Conservation (phyloP, 371 early-diverging fungal genomes). For the Lichtheimia hyalospora region DNA sequence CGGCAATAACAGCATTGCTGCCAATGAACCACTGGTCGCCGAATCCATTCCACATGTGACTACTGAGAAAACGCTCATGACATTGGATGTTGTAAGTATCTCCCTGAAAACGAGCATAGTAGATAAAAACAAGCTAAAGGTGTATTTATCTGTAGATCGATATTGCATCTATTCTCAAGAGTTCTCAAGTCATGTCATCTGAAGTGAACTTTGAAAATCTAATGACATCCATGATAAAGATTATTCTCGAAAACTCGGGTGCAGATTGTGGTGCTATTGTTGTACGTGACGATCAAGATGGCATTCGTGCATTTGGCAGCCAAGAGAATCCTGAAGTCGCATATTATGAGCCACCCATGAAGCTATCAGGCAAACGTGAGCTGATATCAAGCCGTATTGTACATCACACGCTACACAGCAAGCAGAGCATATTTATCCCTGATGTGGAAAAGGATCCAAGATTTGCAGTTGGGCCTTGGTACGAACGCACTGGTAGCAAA, state of each 20-base stretch:
- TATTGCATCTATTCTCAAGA: constrained; percentile 49
- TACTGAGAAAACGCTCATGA: constrained; percentile 41
- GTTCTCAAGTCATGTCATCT: constrained; percentile 48
- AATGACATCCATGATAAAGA: constrained; percentile 41
- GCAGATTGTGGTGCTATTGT: constrained; percentile 49
- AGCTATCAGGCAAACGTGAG: constrained; percentile 26
- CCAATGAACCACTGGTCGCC: constrained; percentile 33
- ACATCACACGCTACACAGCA: constrained; percentile 40
- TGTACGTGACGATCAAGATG: constrained; percentile 43
- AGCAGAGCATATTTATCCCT: constrained; percentile 40
- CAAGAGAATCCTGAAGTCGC: constrained; percentile 36
- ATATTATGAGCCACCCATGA: constrained; percentile 40
- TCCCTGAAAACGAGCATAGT: not conserved
- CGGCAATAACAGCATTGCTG: constrained; percentile 10
- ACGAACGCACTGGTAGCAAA: constrained; percentile 41
- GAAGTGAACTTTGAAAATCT: constrained; percentile 46
- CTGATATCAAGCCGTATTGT: constrained; percentile 40
- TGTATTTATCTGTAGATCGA: constrained; percentile 14
- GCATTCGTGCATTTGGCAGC: constrained; percentile 42
- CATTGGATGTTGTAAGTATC: constrained; percentile 40
- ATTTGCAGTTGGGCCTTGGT: constrained; percentile 48
- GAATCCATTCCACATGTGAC: constrained; percentile 41
- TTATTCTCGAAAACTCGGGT: constrained; percentile 48
- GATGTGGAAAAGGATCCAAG: constrained; percentile 40
- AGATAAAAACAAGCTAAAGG: not conserved